Conservation (phyloP, 306 rosid genomes). For the Vigna mungo region DNA sequence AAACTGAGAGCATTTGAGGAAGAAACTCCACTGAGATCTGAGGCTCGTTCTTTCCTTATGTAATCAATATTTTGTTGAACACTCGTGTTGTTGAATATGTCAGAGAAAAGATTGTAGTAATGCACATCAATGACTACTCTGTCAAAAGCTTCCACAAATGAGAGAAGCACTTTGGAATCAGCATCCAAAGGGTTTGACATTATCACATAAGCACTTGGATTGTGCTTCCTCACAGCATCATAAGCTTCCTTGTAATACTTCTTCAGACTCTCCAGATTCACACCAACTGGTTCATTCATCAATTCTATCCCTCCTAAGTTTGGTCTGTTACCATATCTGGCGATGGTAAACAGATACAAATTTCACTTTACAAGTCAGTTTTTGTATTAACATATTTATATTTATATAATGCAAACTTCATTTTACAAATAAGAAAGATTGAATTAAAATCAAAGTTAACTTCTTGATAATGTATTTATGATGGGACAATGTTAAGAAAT, state of each 20-base stretch:
- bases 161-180: conserved; percentile 52
- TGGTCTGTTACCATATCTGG: conserved; percentile 51
- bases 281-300: conserved; percentile 57
- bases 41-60: conserved; percentile 53
- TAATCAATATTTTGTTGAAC: conserved; percentile 54
- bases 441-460: too few species aligned
- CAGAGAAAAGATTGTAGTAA: conserved; percentile 52
- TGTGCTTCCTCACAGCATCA: conserved; percentile 56
- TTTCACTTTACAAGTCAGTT: too few species aligned
- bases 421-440: too few species aligned
- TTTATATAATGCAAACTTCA: too few species aligned
- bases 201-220: conserved; percentile 49
- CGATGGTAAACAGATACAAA: too few species aligned
- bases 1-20: conserved; percentile 58
- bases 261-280: conserved; percentile 49
- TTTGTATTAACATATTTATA: too few species aligned
- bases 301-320: conserved; percentile 58
- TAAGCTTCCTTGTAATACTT: conserved; percentile 49
- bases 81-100: conserved; percentile 33
- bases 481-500: not conserved
- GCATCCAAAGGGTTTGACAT: conserved; percentile 55
- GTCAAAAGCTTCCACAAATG: conserved; percentile 43
- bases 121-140: conserved; percentile 60
- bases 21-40: conserved; percentile 45
- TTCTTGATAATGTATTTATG: too few species aligned